Percentiles rank a stretch among this genome's conserved stretches.
Evolutionary conservation across 2,329 filamentous ascomycete species (phyloP).

Genomic region (Cercospora beticola): DNA sequence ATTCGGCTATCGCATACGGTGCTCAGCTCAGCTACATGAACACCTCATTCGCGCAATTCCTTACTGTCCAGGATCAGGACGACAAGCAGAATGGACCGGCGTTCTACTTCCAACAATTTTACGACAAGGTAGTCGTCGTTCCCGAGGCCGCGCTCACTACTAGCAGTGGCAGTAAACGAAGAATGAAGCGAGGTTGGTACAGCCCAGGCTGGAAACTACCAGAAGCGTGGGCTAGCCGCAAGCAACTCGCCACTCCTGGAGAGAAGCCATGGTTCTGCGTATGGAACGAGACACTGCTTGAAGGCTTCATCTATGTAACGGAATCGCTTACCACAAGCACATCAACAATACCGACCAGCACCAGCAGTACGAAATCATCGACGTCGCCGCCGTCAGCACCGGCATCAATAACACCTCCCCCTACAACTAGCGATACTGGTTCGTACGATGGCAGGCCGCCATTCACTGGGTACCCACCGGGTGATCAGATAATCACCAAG

Average conservation of each 20-base stretch:
- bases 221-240: constrained; percentile 34
- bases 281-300: constrained; percentile 67
- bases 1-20: constrained; percentile 55
- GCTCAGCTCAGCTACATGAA: constrained; percentile 55
- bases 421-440: constrained; percentile 2
- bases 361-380: constrained; percentile 14
- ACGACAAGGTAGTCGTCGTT: constrained; percentile 65
- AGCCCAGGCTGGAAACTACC: constrained; percentile 23
- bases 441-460: constrained; percentile 2
- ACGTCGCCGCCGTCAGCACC: constrained; percentile 14
- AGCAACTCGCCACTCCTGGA: constrained; percentile 50
- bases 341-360: constrained; percentile 11
- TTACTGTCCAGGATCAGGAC: constrained; percentile 58
- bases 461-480: constrained; percentile 15
- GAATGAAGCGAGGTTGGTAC: constrained; percentile 23
- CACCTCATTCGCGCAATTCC: constrained; percentile 45
- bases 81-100: constrained; percentile 59
- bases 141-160: constrained; percentile 36
- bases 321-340: constrained; percentile 45
- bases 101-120: constrained; percentile 61
- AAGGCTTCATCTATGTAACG: constrained; percentile 65
- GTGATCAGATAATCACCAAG: constrained; percentile 8
- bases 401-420: constrained; percentile 14
- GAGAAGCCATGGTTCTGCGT: constrained; percentile 68
- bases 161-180: constrained; percentile 28